phyloP scores from a whole-genome alignment of 441 rosid genomes.

The Gossypium schwendimanii region DNA sequence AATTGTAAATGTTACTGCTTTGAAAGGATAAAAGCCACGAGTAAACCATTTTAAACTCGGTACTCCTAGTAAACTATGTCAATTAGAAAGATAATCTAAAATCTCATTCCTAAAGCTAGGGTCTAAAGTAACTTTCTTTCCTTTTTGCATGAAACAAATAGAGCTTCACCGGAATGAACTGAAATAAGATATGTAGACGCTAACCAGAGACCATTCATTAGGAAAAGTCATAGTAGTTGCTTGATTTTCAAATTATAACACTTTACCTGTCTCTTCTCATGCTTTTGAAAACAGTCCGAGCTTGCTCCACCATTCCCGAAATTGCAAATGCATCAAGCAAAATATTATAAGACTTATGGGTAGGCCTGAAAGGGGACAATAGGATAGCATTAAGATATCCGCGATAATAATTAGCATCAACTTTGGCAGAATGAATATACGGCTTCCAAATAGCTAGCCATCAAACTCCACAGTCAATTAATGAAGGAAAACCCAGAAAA shows the following conservation, averaged over 20 bases:
- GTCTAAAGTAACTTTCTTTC: not conserved
- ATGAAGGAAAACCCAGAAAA: not conserved
- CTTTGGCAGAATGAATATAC: not conserved
- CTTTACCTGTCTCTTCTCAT: conserved; percentile 91
- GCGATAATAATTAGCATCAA: not conserved
- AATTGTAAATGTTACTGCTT: not conserved
- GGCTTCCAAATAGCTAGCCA: not conserved
- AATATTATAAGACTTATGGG: conserved; percentile 78
- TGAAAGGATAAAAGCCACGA: not conserved
- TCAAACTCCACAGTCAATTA: not conserved
- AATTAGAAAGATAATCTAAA: not conserved
- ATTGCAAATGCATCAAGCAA: conserved; percentile 92
- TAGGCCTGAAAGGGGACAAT: conserved; percentile 54
- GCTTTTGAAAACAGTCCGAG: conserved; percentile 73
- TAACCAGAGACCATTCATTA: not conserved
- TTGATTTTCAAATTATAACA: conserved; percentile 5
- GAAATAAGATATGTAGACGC: not conserved
- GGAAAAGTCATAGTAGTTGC: not conserved
- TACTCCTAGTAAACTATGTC: not conserved
- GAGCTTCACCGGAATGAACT: not conserved
- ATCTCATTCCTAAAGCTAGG: not conserved
- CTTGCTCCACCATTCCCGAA: conserved; percentile 95
- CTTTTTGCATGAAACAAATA: not conserved
- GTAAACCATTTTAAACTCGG: too few relatives aligned
- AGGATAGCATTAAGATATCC: conserved; percentile 1